Base-by-base conservation (phyloP, 2,329 filamentous ascomycete genomes). In the Pestalotiopsis sp. region DNA sequence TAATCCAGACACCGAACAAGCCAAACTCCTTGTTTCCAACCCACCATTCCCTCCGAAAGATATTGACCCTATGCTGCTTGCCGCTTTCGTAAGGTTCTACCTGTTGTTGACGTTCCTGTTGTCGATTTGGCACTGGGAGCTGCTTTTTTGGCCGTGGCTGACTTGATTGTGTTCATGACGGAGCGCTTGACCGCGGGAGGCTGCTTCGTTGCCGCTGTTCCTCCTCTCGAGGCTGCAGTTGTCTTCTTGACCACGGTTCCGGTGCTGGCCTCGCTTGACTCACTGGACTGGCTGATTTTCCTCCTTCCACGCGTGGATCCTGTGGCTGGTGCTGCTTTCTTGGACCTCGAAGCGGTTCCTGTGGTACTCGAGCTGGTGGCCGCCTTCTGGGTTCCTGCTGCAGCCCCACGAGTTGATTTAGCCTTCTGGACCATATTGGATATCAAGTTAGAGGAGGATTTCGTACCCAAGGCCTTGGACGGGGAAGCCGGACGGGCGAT, bases 171-270 rank as follows among this genome's bases (percentile, higher is more conserved):
- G 61, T 82, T 81, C 81, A 87, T 86, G 4, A 87, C 83, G 1
- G 85, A 86, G 75, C 84, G 86, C 77, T 87, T 90, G 2, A 81
- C 70, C 3, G 78, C 74, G 1, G 83, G 76, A 1, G 83, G 78
- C 23, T 79, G 72, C 14, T 79, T 72, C 2, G 79, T 71, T 69
- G 78, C 81, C 5, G 80, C 74, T 36, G 81, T 75, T 13, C 45
- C 45, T 39, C 27, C 59, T 41, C 78, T 78, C 3, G 81, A 79
- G 4, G 81, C 77, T 36, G 81, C 77, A 27, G 81, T 77, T 58
- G 82, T 77, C 77, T 88, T 91, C 78, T 86, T 87, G 58, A 91
- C 84, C 25, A 92, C 89, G 0, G 91, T 92, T 7, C 88, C 86
- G 14, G 86, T 87, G 78, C 90, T 93, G 4, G 81, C 84, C 67